Evolutionary conservation across 2,329 filamentous ascomycete genomes (phyloP).

Genomic region (Penicillium sp.): DNA sequence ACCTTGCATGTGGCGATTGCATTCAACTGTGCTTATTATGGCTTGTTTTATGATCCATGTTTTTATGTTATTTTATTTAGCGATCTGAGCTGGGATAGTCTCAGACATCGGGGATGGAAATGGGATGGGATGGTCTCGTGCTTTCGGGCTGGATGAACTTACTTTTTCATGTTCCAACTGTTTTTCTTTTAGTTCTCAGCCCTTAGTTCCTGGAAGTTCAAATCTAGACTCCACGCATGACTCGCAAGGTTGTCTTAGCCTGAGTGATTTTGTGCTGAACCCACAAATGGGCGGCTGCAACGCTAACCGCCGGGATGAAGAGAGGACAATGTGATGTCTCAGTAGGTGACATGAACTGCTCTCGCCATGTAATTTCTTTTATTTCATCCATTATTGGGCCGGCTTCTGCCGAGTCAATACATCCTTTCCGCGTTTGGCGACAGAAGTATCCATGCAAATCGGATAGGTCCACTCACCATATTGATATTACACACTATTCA

Average conservation of each 20-base stretch:
- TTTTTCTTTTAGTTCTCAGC: background rate
- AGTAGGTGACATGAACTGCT: background rate
- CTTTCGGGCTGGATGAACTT: background rate
- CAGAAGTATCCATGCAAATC: background rate
- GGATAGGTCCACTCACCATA: background rate
- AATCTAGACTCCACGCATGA: background rate
- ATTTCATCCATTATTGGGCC: background rate
- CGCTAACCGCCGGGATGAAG: slow-evolving; percentile 8
- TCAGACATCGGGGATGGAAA: background rate
- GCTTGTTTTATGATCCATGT: background rate
- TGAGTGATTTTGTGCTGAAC: background rate
- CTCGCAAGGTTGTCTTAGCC: background rate
- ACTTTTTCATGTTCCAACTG: background rate
- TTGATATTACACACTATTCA: background rate
- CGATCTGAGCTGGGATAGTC: background rate
- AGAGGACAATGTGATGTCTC: slow-evolving; percentile 5
- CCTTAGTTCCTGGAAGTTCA: background rate
- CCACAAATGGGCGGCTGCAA: background rate
- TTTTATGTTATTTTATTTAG: slow-evolving; percentile 2
- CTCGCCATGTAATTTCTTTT: background rate
- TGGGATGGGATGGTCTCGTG: background rate
- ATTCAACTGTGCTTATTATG: slow-evolving; percentile 4
- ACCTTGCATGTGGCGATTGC: slow-evolving; percentile 5
- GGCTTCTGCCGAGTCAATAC: background rate
- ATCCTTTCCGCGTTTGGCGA: background rate